Evolutionary conservation across 768 basidiomycete genomes (phyloP), one percentile per base, ranked within the genome.

Genomic region (Rhodotorula toruloides): DNA sequence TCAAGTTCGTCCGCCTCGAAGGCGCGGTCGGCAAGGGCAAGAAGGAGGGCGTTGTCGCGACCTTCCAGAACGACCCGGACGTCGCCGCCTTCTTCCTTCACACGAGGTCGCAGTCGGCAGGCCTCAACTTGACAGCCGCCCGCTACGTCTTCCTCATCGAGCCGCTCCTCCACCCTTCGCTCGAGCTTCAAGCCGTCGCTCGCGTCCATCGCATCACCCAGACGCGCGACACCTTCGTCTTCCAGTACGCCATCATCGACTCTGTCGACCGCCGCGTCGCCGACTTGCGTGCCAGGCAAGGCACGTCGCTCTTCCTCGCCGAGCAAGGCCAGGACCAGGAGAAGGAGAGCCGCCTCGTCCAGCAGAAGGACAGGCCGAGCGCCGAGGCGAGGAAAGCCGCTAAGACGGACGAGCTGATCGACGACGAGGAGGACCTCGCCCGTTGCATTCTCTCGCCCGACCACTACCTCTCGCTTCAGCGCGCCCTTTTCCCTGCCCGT

Each of bases 151-250:
- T 75, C 40, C 68, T 73, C 32, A 40, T 75, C 52, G 74, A 75
- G 52, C 74, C 74, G 13, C 60, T 72, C 7, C 62, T 75, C 11
- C 61, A 71, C 25, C 61, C 71, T 13, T 43, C 60, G 8, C 58
- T 75, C 39, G 74, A 75, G 48, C 58, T 71, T 13, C 68, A 72
- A n/a, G 71, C 70, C 25, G 61, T 69, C 37, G 68, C 61, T 2
- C 61, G 74, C 22, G 59, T 74, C 10, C 73, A 74, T 48, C 66
- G 74, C 2, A 74, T 75, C 57, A 73, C 73, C 1, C 74, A 75
- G 47, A 60, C 48, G 27, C 31, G 43, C 12, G 27, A 44, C 37
- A 75, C 73, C 14, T 42, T 31, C n/a, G 73, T 75, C 11, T 73
- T 43, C 57, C 67, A 75, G 44, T 74, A 61, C 66, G 50, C 63